Percentiles rank a stretch among this genome's conserved stretches.
These are phyloP conservation scores for Beauveria sp. DNA, from an alignment of 2,329 filamentous ascomycete species.

Conservation along the genomic window DNA sequence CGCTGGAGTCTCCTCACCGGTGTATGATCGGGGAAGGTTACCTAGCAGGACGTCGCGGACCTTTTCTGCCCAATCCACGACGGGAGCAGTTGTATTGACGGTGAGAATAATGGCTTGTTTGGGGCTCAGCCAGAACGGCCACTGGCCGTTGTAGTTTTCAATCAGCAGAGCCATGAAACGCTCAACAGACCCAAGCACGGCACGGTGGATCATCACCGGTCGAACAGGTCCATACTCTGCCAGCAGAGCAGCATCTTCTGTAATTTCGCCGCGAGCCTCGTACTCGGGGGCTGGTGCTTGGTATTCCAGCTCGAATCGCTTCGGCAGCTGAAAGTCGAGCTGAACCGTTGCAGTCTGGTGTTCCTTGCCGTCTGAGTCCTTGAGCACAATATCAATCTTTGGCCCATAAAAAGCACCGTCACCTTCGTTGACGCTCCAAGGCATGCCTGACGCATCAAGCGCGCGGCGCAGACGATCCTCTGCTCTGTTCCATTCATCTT, in stretches of 20 bases:
- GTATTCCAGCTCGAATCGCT: conserved; percentile 72
- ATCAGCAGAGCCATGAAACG: conserved; percentile 79
- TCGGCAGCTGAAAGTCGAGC: conserved; percentile 82
- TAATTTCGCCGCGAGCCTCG: conserved; percentile 46
- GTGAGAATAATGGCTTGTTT: conserved; percentile 69
- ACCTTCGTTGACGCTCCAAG: conserved; percentile 69
- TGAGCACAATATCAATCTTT: conserved; percentile 81
- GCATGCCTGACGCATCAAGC: conserved; percentile 58
- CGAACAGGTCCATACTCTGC: conserved; percentile 49
- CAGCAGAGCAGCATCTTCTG: conserved; percentile 39
- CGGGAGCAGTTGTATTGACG: conserved; percentile 53
- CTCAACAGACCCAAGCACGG: conserved; percentile 77
- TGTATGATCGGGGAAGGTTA: conserved; percentile 24
- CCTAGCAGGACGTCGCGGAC: conserved; percentile 46
- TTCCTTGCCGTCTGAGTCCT: conserved; percentile 74
- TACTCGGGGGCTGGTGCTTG: conserved; percentile 58
- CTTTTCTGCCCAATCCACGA: conserved; percentile 42
- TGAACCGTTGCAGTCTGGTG: conserved; percentile 87
- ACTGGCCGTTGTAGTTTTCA: conserved; percentile 71
- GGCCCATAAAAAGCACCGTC: conserved; percentile 89
- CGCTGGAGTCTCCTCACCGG: conserved; percentile 28
- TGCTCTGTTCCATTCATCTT: conserved; percentile 52
- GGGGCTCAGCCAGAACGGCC: conserved; percentile 86
- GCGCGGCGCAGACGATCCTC: conserved; percentile 33
- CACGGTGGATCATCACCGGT: conserved; percentile 78